Conservation (phyloP, 108 stramenopile genomes). For the Skeletonema potamos region DNA sequence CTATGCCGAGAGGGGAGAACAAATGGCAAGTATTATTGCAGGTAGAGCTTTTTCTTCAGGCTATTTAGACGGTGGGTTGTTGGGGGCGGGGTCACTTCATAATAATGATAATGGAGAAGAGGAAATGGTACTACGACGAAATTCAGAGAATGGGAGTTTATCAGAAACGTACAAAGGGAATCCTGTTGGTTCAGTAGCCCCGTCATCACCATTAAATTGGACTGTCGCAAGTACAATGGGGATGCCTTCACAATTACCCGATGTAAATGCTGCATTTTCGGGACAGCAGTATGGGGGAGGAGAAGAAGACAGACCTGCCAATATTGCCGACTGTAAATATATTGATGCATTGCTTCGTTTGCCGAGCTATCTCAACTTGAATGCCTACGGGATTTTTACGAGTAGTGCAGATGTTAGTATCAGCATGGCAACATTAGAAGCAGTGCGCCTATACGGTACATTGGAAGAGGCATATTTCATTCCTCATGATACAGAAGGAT, state of each 20-base stretch:
- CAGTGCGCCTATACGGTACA: conserved; percentile 39
- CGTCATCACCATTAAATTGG: neutral
- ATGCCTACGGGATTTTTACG: conserved; percentile 28
- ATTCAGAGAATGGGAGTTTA: neutral
- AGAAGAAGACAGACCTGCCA: conserved; percentile 29
- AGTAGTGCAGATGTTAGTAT: conserved; percentile 28
- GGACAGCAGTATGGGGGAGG: neutral
- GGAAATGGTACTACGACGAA: neutral
- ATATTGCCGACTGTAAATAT: conserved; percentile 47
- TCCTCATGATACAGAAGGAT: conserved; percentile 26
- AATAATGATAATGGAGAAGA: neutral
- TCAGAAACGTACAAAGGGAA: neutral
- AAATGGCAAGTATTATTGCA: neutral
- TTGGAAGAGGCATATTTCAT: conserved; percentile 24
- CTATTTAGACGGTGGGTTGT: neutral
- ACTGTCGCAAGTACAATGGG: neutral
- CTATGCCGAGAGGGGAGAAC: conserved; percentile 2
- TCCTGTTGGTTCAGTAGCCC: neutral
- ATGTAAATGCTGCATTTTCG: neutral
- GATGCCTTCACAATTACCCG: neutral
- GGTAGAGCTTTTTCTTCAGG: neutral
- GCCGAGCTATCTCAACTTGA: conserved; percentile 41
- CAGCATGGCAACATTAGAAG: conserved; percentile 45
- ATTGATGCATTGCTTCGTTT: conserved; percentile 31
- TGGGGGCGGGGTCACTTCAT: neutral